A percentile compares a stretch with the other conserved stretches of the same genome.
These are phyloP conservation scores for Eragrostis nindensis DNA, from an alignment of 176 grass and related monocot genomes.

Conservation along the genomic window DNA sequence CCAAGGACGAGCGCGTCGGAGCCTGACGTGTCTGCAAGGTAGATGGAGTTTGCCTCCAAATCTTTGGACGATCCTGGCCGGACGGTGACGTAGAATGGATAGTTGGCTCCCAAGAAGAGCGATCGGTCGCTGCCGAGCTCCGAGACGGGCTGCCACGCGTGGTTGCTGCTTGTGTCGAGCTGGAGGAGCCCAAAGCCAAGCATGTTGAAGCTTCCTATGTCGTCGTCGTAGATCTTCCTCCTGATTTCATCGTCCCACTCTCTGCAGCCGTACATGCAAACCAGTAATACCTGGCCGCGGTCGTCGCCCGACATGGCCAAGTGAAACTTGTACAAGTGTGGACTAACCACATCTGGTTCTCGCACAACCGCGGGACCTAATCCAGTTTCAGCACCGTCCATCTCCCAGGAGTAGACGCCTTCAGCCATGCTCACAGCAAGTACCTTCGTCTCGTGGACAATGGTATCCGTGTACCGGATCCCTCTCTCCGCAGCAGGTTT, in stretches of 20 bases:
- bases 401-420: neutral
- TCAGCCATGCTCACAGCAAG: neutral
- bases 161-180: neutral
- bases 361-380: neutral
- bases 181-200: neutral
- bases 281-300: neutral
- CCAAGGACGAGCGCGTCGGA: neutral
- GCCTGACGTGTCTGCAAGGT: neutral
- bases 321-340: neutral
- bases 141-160: neutral
- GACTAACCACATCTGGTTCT: neutral
- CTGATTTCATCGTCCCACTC: neutral
- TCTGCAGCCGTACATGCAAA: neutral
- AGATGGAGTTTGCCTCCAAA: neutral
- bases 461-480: constrained; percentile 1
- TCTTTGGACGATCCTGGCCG: neutral
- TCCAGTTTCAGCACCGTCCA: neutral
- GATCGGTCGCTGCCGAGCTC: neutral
- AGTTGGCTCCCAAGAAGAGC: constrained; percentile 17
- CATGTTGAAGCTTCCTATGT: neutral
- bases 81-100: neutral
- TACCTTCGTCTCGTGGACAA: neutral
- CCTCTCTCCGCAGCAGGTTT: neutral
- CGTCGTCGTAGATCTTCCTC: neutral
- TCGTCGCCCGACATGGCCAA: neutral